Evolutionary conservation across 2,329 filamentous ascomycete species (phyloP).

Genomic region (Clarireedia hainanense): DNA sequence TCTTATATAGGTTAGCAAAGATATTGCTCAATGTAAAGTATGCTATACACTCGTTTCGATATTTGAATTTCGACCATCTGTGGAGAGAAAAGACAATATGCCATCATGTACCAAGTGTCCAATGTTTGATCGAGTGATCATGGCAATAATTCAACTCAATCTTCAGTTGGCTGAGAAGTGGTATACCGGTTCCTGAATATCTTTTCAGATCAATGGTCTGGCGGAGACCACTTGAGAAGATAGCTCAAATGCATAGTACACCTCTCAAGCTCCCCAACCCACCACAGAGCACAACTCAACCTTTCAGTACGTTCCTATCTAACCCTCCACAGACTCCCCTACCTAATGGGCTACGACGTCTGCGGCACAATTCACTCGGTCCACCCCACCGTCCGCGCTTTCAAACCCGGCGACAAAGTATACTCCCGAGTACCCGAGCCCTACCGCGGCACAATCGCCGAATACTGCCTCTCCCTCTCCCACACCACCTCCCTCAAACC

Average conservation of each 20-base stretch:
- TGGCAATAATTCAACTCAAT: too few relatives aligned
- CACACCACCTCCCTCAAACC: constrained; percentile 33
- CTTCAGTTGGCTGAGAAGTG: too few relatives aligned
- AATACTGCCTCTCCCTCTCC: constrained; percentile 25
- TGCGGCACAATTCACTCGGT: constrained; percentile 33
- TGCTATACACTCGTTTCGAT: not conserved
- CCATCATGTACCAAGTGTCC: not conserved
- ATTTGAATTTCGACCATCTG: not conserved
- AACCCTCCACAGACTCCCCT: constrained; percentile 31
- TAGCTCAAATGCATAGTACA: not conserved
- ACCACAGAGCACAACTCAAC: too few relatives aligned
- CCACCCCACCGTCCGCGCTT: constrained; percentile 28
- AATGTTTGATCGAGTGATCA: too few relatives aligned
- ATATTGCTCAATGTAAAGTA: not conserved
- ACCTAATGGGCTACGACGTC: constrained; percentile 36
- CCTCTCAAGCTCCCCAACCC: not conserved
- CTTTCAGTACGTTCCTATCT: not conserved
- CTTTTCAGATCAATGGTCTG: too few relatives aligned
- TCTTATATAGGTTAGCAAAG: not conserved
- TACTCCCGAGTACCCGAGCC: constrained; percentile 30
- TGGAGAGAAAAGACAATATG: not conserved
- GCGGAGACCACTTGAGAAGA: too few relatives aligned
- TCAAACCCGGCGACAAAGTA: constrained; percentile 34
- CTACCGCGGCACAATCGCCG: constrained; percentile 27
- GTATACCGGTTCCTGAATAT: too few relatives aligned